Evolutionary conservation across 106 monocot species (phyloP).

Genomic region (Narthecium ossifragum): DNA sequence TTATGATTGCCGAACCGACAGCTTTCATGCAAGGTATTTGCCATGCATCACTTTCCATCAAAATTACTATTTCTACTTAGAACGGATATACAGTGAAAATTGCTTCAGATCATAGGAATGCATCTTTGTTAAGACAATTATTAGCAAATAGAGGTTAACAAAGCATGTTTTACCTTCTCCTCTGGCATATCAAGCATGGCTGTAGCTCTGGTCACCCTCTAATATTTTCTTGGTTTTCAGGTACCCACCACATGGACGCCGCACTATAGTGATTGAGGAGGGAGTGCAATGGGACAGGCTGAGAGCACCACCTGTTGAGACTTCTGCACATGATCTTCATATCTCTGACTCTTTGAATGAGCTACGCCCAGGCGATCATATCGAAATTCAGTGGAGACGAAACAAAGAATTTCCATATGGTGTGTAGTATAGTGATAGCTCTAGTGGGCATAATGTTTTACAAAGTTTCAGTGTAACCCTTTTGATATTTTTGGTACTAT

Average conservation of each 20-base stretch:
- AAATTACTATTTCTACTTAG: no score
- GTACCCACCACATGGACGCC: slow-evolving; percentile 75
- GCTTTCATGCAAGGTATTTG: slow-evolving; percentile 64
- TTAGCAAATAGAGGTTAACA: no score
- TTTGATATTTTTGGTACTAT: not conserved
- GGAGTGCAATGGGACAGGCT: slow-evolving; percentile 81
- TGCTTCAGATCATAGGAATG: no score
- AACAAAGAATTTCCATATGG: slow-evolving; percentile 91
- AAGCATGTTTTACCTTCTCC: no score
- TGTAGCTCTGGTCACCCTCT: no score
- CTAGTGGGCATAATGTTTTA: not conserved
- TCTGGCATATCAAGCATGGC: no score
- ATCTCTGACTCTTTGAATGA: slow-evolving; percentile 55
- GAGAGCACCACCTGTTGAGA: slow-evolving; percentile 55
- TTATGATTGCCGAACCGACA: slow-evolving; percentile 58
- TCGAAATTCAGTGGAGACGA: slow-evolving; percentile 89
- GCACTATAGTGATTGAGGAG: slow-evolving; percentile 44
- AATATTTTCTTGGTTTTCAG: slow-evolving; percentile 29
- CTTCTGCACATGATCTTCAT: slow-evolving; percentile 64
- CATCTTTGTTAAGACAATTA: no score
- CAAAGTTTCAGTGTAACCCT: not conserved
- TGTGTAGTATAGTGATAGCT: slow-evolving; percentile 12
- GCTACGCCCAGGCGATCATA: slow-evolving; percentile 63
- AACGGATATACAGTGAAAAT: no score
- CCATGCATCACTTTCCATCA: no score